phyloP scores from a whole-genome alignment of 1,284 basidiomycete genomes.

The Peniophora sp. region DNA sequence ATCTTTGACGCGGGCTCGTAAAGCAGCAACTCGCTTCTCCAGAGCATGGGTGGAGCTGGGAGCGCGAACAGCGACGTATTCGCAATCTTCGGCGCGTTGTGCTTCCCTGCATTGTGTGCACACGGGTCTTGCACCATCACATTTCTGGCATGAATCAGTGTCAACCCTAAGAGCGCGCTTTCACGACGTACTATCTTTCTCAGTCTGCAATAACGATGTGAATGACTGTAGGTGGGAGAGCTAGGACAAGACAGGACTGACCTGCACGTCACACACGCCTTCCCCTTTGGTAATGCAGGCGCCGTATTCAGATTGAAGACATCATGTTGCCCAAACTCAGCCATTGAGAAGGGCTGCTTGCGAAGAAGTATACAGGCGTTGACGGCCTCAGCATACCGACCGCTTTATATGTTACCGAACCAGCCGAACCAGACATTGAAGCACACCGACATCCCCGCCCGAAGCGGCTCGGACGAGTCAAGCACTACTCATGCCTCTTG shows the following conservation, averaged over 20 bases:
- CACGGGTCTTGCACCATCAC: not conserved
- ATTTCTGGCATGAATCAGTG: not conserved
- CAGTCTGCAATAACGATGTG: not conserved
- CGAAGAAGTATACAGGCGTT: not conserved
- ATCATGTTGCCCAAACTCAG: not conserved
- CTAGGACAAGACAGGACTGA: not conserved
- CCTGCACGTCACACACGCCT: not conserved
- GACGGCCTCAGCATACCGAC: not conserved
- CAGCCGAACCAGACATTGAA: no score
- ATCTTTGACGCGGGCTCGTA: not conserved
- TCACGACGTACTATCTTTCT: not conserved
- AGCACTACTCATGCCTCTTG: no score
- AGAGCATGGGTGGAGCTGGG: not conserved
- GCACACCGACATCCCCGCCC: no score
- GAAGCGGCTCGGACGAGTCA: no score
- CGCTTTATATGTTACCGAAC: no score
- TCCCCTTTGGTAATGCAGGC: not conserved
- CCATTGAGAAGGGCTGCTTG: not conserved
- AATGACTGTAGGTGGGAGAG: not conserved
- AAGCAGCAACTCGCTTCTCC: not conserved
- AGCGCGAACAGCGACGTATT: not conserved
- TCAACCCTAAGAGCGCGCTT: not conserved
- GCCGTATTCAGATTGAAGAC: not conserved
- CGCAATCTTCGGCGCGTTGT: not conserved
- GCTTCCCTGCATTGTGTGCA: not conserved